phyloP scores from a whole-genome alignment of 331 rosid species.

The Telfairia occidentalis region DNA sequence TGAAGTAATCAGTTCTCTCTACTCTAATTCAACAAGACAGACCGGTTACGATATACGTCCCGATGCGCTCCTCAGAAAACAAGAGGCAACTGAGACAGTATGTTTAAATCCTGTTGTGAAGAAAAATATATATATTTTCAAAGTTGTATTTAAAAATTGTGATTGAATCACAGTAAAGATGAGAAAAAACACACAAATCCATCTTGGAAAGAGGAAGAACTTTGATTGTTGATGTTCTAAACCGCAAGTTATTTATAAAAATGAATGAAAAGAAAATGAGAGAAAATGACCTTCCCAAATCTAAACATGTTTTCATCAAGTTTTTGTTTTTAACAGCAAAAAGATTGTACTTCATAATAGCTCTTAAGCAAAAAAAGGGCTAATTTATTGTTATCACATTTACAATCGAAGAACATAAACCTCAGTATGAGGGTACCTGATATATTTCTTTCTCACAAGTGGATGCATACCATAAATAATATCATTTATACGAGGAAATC shows the following conservation, averaged over 20 bases:
- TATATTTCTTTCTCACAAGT: neutral
- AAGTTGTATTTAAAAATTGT: neutral
- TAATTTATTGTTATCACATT: neutral
- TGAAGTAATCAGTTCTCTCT: neutral
- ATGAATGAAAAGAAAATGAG: neutral
- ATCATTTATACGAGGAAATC: neutral
- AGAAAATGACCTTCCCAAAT: too few relatives aligned
- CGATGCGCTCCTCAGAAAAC: neutral
- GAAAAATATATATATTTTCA: too few relatives aligned
- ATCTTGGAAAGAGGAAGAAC: too few relatives aligned
- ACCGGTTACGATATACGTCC: neutral
- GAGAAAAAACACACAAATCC: neutral
- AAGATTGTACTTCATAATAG: neutral
- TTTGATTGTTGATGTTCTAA: too few relatives aligned
- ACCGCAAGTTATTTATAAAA: neutral
- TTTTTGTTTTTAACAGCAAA: neutral
- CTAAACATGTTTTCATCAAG: neutral
- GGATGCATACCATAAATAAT: neutral
- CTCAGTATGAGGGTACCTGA: neutral
- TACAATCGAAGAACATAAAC: neutral
- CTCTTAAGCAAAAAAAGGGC: neutral
- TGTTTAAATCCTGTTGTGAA: too few relatives aligned
- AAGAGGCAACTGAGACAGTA: neutral
- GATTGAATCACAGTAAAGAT: neutral
- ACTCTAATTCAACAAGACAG: neutral